Conservation (phyloP, 2,329 filamentous ascomycete genomes). For the Diaporthe citri region DNA sequence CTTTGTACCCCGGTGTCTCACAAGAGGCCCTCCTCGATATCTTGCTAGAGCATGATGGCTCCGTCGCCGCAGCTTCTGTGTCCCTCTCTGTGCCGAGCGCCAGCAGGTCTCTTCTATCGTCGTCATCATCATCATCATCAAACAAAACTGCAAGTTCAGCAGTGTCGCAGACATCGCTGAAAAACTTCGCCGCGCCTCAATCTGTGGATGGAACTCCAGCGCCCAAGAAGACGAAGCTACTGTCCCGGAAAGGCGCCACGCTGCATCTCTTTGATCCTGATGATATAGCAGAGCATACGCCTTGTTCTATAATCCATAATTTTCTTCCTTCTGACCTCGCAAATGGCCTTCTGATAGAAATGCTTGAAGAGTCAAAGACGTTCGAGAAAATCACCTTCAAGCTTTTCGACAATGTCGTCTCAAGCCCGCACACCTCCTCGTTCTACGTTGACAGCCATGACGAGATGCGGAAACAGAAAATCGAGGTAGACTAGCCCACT, state of each 20-base stretch:
- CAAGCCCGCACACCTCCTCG: conserved; percentile 84
- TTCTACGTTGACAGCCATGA: conserved; percentile 85
- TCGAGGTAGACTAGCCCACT: conserved; percentile 59
- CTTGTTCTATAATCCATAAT: conserved; percentile 93
- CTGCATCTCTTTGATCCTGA: conserved; percentile 85
- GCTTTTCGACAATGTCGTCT: conserved; percentile 88
- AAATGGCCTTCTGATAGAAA: conserved; percentile 78
- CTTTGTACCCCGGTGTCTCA: conserved; percentile 75
- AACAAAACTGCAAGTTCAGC: conserved; percentile 13
- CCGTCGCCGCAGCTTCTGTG: conserved; percentile 73
- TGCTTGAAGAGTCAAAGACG: conserved; percentile 78
- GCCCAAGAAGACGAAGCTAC: conserved; percentile 60
- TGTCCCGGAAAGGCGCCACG: conserved; percentile 84
- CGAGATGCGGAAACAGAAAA: conserved; percentile 76
- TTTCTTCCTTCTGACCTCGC: conserved; percentile 82
- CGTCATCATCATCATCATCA: not conserved
- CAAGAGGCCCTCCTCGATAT: conserved; percentile 81
- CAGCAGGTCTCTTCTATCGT: conserved; percentile 55
- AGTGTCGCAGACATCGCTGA: conserved; percentile 70
- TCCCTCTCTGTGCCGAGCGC: conserved; percentile 46
- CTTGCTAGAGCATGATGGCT: conserved; percentile 82
- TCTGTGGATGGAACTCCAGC: conserved; percentile 34
- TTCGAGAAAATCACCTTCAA: conserved; percentile 83
- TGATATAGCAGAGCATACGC: conserved; percentile 85
- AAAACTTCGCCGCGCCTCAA: conserved; percentile 57